Base-by-base conservation (phyloP, 164 flowering plant genomes). In the Nymphaea colorata region DNA sequence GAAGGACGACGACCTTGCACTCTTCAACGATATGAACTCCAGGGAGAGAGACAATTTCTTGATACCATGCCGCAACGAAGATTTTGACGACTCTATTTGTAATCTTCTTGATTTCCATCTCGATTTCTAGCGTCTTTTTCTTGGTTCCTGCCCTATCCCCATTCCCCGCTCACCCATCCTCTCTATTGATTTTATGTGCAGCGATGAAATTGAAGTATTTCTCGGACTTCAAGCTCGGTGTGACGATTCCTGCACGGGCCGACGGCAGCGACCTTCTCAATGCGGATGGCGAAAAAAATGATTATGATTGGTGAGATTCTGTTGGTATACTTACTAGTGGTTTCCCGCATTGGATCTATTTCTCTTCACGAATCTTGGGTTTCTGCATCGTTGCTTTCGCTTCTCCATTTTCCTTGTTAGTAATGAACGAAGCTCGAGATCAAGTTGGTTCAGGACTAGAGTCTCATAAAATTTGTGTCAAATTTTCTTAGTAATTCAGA, bases 1-100 rank as follows among this genome's bases (percentile, higher is more conserved):
- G 44, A 86, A 85, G 68, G 96, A 91, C 73, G 96, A 94, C 62
- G 95, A 91, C 75, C 96, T 94, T 69, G 88, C 95, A 42, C 73
- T 94, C 71, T 94, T 94, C 76, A 88, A 80, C 67, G 95, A 94
- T 71, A 78, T 89, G 90, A 90, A 88, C 72, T 67, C 67, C 68
- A 85, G 76, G 70, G 98, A 94, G 76, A 81, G 70, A 11, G 93
- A 94, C 16, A 79, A 68, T 69, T 91, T 91, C 68, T 80, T 91
- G 91, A 83, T 94, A 68, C 83, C 85, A 75, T 10, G 14, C 15
- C 72, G 88, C 5, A 53, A 81, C 0, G 97, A 88, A 76, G 91
- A 89, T 69, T 74, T 89, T 25, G 95, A 91, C 60, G 95, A 87
- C 74, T 62, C 85, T 41, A 83, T 91, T 55, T 80, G 97, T 94